These are phyloP conservation scores for Cladosporium halotolerans DNA, from an alignment of 2,329 filamentous ascomycete species.

Conservation along the genomic window DNA sequence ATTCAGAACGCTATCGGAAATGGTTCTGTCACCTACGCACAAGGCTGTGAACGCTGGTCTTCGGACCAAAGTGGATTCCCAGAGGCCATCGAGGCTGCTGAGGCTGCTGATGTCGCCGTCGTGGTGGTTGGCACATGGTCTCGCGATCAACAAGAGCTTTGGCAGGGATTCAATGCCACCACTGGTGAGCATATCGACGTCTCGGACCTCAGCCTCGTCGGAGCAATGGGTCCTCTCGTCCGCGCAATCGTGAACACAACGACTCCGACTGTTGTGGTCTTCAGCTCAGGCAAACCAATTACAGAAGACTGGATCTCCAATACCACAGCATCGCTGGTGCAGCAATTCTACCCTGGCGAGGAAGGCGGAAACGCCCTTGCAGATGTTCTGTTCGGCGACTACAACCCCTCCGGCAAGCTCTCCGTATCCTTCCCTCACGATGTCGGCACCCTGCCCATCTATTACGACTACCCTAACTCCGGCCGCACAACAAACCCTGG, in stretches of 20 bases:
- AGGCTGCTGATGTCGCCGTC: slow-evolving; percentile 63
- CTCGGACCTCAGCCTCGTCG: slow-evolving; percentile 50
- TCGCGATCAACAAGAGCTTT: slow-evolving; percentile 65
- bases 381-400: slow-evolving; percentile 67
- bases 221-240: slow-evolving; percentile 44
- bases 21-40: slow-evolving; percentile 57
- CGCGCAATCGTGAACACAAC: slow-evolving; percentile 61
- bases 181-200: slow-evolving; percentile 70
- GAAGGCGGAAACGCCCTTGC: slow-evolving; percentile 77
- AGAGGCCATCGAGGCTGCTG: slow-evolving; percentile 59
- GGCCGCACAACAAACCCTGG: slow-evolving; percentile 53
- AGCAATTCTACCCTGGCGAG: slow-evolving; percentile 55
- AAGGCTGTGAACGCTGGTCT: slow-evolving; percentile 69
- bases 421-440: slow-evolving; percentile 66
- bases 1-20: slow-evolving; percentile 48
- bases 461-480: slow-evolving; percentile 68
- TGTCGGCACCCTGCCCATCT: slow-evolving; percentile 61
- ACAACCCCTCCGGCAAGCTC: slow-evolving; percentile 69
- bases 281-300: slow-evolving; percentile 71
- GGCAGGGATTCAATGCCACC: slow-evolving; percentile 64
- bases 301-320: slow-evolving; percentile 63
- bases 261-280: slow-evolving; percentile 44
- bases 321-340: slow-evolving; percentile 54
- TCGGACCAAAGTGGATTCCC: slow-evolving; percentile 61
- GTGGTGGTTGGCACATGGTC: slow-evolving; percentile 72